Evolutionary conservation across 148 eudicot species (phyloP).

Genomic region (Amaranthus cruentus): DNA sequence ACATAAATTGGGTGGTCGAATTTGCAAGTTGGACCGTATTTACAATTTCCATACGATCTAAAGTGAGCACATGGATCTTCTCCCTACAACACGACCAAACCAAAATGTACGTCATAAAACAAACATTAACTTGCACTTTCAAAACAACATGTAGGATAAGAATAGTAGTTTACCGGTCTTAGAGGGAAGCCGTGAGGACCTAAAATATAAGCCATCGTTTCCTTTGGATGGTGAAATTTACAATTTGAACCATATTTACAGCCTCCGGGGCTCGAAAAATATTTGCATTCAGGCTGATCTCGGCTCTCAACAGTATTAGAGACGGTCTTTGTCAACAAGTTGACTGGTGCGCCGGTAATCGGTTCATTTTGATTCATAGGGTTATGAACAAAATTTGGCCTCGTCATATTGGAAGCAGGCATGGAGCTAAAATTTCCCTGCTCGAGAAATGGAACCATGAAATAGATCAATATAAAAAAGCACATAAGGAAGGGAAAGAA

Average conservation of each 20-base stretch:
- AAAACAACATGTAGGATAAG: background rate
- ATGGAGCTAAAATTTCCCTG: conserved; percentile 36
- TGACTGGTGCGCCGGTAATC: conserved; percentile 24
- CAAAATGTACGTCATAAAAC: background rate
- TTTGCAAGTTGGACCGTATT: conserved; percentile 64
- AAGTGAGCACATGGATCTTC: conserved; percentile 44
- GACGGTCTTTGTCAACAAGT: conserved; percentile 20
- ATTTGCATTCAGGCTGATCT: conserved; percentile 66
- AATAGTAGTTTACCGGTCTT: conserved; percentile 55
- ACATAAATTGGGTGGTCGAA: conserved; percentile 58
- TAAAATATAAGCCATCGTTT: conserved; percentile 36
- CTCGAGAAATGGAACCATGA: conserved; percentile 5
- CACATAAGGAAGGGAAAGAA: background rate
- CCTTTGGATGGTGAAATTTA: conserved; percentile 75
- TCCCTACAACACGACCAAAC: conserved; percentile 37
- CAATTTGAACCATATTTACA: conserved; percentile 77
- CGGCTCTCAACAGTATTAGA: conserved; percentile 54
- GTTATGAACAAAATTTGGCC: conserved; percentile 26
- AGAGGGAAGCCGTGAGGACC: conserved; percentile 79
- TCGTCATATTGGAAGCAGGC: conserved; percentile 14
- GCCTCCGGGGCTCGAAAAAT: conserved; percentile 62
- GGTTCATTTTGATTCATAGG: conserved; percentile 32
- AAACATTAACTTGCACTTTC: too few relatives aligned
- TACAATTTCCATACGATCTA: conserved; percentile 48
- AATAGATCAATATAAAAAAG: background rate